phyloP scores from a whole-genome alignment of 345 rosid genomes.

The Xanthoceras sorbifolium region DNA sequence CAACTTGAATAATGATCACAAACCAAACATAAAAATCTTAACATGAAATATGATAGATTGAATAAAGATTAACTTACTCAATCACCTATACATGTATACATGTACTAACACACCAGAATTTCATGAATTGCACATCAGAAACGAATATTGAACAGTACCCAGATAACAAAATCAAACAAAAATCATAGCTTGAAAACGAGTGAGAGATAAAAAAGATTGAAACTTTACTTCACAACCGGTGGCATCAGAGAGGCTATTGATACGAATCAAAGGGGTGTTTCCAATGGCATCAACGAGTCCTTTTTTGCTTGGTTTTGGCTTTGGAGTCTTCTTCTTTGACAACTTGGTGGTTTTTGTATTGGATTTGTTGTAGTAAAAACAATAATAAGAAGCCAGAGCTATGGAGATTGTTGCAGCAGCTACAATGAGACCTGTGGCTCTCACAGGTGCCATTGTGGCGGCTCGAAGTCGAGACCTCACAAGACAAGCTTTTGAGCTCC shows the following conservation, averaged over 20 bases:
- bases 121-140: not conserved
- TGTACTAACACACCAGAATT: not conserved
- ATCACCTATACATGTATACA: not conserved
- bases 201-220: conserved; percentile 2
- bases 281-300: conserved; percentile 80
- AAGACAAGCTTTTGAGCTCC: not conserved
- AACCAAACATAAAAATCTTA: not conserved
- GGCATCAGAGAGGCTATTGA: conserved; percentile 89
- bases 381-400: conserved; percentile 50
- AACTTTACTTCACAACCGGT: conserved; percentile 84
- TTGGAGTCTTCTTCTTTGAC: conserved; percentile 35
- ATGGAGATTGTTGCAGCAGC: conserved; percentile 47
- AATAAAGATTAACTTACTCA: not conserved
- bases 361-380: conserved; percentile 29
- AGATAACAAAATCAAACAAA: conserved; percentile 7
- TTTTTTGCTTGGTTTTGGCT: conserved; percentile 30
- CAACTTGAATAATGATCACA: not conserved
- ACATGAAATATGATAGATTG: not conserved
- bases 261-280: conserved; percentile 83
- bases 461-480: not conserved
- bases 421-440: conserved; percentile 42
- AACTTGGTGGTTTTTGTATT: conserved; percentile 25
- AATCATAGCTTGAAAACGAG: not conserved
- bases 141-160: not conserved
- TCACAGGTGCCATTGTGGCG: conserved; percentile 58